phyloP scores from a whole-genome alignment of 2,329 filamentous ascomycete genomes.

The Calonectria hongkongensis region DNA sequence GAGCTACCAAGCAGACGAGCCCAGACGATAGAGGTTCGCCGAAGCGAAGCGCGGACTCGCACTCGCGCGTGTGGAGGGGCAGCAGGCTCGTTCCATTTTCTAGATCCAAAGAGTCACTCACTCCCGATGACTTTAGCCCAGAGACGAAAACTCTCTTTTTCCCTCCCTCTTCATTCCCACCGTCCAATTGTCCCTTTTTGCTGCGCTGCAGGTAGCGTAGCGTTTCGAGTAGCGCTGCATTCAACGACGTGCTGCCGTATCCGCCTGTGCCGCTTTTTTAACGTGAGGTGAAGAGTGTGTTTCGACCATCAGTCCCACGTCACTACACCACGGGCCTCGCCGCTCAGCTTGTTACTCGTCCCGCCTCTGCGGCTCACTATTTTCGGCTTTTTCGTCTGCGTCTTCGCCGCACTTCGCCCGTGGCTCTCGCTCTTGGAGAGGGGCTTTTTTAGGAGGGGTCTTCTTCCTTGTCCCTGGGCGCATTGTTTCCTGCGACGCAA shows the following conservation, averaged over 20 bases:
- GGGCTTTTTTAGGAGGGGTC: not conserved
- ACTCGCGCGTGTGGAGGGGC: constrained; percentile 33
- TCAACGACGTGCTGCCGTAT: constrained; percentile 9
- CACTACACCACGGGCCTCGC: constrained; percentile 36
- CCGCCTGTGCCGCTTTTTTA: constrained; percentile 35
- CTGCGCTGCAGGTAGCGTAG: constrained; percentile 27
- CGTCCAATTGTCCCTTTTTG: not conserved
- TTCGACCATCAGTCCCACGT: constrained; percentile 37
- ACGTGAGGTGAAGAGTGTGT: constrained; percentile 29
- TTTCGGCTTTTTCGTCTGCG: constrained; percentile 18
- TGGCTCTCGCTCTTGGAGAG: constrained; percentile 8
- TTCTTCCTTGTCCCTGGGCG: not conserved
- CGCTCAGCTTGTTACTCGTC: constrained; percentile 33
- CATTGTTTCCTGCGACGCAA: not conserved
- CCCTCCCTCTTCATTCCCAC: constrained; percentile 1
- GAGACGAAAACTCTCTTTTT: constrained; percentile 23
- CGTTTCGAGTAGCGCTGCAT: constrained; percentile 32
- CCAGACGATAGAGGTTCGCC: constrained; percentile 27
- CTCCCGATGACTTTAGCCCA: constrained; percentile 22
- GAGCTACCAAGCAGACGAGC: constrained; percentile 1
- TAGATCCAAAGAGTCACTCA: constrained; percentile 33
- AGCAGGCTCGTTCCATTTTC: constrained; percentile 38
- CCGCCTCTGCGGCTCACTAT: constrained; percentile 38
- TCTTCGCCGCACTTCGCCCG: not conserved
- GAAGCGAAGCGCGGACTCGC: constrained; percentile 32